These are phyloP conservation scores for Datura wrightii DNA, from an alignment of 257 asterid genomes.

Conservation along the genomic window DNA sequence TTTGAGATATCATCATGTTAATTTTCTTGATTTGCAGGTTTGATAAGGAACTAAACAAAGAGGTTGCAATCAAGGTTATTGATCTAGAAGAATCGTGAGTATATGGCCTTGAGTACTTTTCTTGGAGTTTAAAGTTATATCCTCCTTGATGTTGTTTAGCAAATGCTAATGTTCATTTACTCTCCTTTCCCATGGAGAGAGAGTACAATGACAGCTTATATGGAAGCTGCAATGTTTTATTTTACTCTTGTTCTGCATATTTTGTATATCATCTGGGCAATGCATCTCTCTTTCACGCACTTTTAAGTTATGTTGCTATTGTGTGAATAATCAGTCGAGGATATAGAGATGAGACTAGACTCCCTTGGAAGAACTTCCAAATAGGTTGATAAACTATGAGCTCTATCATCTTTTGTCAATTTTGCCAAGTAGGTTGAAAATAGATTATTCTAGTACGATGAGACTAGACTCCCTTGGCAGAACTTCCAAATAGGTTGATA, in stretches of 20 bases:
- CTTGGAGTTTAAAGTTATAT: slow-evolving; percentile 22
- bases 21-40: slow-evolving; percentile 66
- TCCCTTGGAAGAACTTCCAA: slow-evolving; percentile 20
- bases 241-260: slow-evolving; percentile 22
- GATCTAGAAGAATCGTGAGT: slow-evolving; percentile 99
- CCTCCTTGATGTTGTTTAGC: not conserved
- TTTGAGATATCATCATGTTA: not conserved
- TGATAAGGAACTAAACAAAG: slow-evolving; percentile 89
- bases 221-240: slow-evolving; percentile 8
- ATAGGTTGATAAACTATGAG: not conserved
- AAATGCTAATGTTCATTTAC: slow-evolving; percentile 12
- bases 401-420: slow-evolving; percentile 14
- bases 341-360: not conserved
- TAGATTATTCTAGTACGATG: slow-evolving; percentile 11
- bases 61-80: slow-evolving; percentile 95
- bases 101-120: slow-evolving; percentile 17
- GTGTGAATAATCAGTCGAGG: slow-evolving; percentile 20
- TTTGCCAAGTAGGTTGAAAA: not conserved
- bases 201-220: not conserved
- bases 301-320: slow-evolving; percentile 16
- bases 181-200: slow-evolving; percentile 4
- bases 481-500: not conserved
- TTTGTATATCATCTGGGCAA: slow-evolving; percentile 11
- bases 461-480: slow-evolving; percentile 22
- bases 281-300: not conserved